Percentiles rank a stretch among this genome's conserved stretches.
These are phyloP conservation scores for Pythium periplocum DNA, from an alignment of 352 stramenopile species.

Conservation along the genomic window DNA sequence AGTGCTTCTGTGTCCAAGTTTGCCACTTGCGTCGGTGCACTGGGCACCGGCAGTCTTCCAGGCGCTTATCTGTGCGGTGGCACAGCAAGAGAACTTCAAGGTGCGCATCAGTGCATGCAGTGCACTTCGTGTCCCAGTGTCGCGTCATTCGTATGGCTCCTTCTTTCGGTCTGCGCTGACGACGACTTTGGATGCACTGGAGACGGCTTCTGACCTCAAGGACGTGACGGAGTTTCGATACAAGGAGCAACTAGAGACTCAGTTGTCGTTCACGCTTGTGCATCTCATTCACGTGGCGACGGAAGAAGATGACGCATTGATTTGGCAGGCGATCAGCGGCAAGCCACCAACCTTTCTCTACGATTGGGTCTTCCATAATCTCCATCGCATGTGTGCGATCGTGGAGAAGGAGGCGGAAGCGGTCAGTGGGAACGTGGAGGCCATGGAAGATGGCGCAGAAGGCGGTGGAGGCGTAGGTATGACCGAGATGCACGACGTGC, in stretches of 20 bases:
- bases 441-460: slow-evolving; percentile 11
- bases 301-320: slow-evolving; percentile 61
- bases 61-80: slow-evolving; percentile 64
- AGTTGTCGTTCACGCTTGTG: slow-evolving; percentile 83
- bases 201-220: slow-evolving; percentile 79
- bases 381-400: slow-evolving; percentile 71
- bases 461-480: slow-evolving; percentile 14
- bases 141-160: slow-evolving; percentile 59
- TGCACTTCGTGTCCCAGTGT: slow-evolving; percentile 64
- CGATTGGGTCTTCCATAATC: slow-evolving; percentile 84
- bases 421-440: slow-evolving; percentile 11
- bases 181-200: slow-evolving; percentile 70
- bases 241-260: slow-evolving; percentile 84
- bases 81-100: slow-evolving; percentile 88
- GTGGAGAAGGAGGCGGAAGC: slow-evolving; percentile 56
- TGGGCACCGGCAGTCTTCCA: slow-evolving; percentile 79
- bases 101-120: slow-evolving; percentile 82
- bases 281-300: slow-evolving; percentile 75
- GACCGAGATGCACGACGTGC: slow-evolving; percentile 59
- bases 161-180: slow-evolving; percentile 64
- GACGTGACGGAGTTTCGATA: slow-evolving; percentile 89
- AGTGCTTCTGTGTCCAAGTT: slow-evolving; percentile 67
- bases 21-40: slow-evolving; percentile 67
- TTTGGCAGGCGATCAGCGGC: slow-evolving; percentile 55
- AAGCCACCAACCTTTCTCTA: slow-evolving; percentile 80